These are phyloP conservation scores for Pseudoneurospora amorphoporcata DNA, from an alignment of 495 filamentous ascomycete genomes.

Conservation along the genomic window DNA sequence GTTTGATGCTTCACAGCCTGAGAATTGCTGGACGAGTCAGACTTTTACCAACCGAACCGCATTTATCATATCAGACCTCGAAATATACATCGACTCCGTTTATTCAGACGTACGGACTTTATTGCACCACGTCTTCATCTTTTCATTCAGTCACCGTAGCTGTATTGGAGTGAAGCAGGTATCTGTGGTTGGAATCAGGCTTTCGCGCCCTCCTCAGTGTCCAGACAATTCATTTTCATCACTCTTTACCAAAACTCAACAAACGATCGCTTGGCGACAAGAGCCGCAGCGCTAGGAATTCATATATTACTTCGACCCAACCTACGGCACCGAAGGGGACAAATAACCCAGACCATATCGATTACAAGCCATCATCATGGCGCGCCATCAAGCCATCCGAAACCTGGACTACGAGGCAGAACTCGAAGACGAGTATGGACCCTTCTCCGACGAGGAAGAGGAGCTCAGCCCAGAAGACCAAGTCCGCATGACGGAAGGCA, in stretches of 20 bases:
- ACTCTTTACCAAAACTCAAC: background rate
- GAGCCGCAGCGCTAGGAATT: background rate
- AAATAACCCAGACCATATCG: background rate
- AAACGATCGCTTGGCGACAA: background rate
- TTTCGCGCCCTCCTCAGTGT: background rate
- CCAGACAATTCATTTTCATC: background rate
- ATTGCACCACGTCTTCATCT: background rate
- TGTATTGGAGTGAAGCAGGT: background rate
- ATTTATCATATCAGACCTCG: background rate
- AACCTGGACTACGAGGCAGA: constrained; percentile 52
- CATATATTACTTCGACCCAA: background rate
- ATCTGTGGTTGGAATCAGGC: background rate
- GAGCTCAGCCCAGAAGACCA: constrained; percentile 51
- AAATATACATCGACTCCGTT: background rate
- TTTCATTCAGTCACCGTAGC: background rate
- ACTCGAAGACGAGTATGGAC: constrained; percentile 49
- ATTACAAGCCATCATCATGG: constrained; percentile 35
- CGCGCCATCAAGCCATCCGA: constrained; percentile 50
- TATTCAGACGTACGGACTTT: background rate
- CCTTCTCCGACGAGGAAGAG: constrained; percentile 31
- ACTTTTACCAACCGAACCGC: background rate
- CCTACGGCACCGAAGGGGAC: background rate
- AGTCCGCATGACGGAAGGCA: constrained; percentile 45
- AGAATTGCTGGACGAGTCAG: background rate
- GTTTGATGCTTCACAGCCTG: background rate